Percentiles rank a stretch among this genome's conserved stretches.
Conservation (phyloP, 805 yeast genomes). For the Yamadazyma philogaea region DNA sequence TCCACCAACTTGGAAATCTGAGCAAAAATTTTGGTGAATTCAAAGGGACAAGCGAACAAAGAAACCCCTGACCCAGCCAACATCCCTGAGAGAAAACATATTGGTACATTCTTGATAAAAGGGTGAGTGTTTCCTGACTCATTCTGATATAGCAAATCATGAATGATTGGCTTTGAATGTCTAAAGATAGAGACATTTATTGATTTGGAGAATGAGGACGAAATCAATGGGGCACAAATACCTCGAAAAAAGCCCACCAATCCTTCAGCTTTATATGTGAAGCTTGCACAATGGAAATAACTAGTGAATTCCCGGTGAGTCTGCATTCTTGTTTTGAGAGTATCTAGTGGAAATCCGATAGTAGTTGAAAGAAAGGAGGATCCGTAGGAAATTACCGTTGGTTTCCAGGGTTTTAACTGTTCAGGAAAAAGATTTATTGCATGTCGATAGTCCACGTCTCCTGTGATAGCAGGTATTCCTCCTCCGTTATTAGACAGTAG, state of each 20-base stretch:
- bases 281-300: constrained; percentile 53
- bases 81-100: constrained; percentile 55
- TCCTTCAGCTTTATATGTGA: constrained; percentile 62
- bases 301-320: constrained; percentile 59
- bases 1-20: constrained; percentile 59
- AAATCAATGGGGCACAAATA: constrained; percentile 65
- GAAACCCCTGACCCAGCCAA: constrained; percentile 65
- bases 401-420: constrained; percentile 48
- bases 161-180: constrained; percentile 42
- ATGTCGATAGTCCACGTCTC: constrained; percentile 42
- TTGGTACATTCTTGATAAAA: constrained; percentile 37
- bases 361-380: constrained; percentile 63
- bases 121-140: constrained; percentile 33
- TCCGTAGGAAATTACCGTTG: constrained; percentile 59
- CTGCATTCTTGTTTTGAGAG: constrained; percentile 85
- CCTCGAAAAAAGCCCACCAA: constrained; percentile 72
- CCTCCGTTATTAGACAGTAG: constrained; percentile 5
- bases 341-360: constrained; percentile 81
- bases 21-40: constrained; percentile 75
- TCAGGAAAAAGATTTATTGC: constrained; percentile 52
- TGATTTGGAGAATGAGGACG: constrained; percentile 64
- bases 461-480: constrained; percentile 58
- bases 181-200: constrained; percentile 65
- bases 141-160: constrained; percentile 15
- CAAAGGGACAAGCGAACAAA: constrained; percentile 77